A percentile compares a stretch with the other conserved stretches of the same genome.
Evolutionary conservation across 257 asterid genomes (phyloP).

Genomic region (Thymus quinquecostatus): DNA sequence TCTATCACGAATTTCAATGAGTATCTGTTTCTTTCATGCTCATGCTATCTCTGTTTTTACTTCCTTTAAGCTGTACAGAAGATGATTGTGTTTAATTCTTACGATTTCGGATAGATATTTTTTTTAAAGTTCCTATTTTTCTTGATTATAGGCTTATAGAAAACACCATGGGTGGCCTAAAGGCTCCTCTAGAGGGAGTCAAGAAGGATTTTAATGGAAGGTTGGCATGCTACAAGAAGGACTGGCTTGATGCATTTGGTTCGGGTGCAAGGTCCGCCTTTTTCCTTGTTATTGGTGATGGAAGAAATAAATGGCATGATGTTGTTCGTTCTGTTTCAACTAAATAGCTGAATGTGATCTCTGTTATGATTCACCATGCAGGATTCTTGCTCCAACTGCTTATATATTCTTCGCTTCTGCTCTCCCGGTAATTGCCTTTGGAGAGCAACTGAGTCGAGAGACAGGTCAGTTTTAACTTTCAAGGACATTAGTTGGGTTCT

Average conservation of each 20-base stretch:
- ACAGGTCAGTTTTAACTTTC: constrained; percentile 55
- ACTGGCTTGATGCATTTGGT: constrained; percentile 56
- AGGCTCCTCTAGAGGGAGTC: constrained; percentile 54
- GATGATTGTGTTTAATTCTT: constrained; percentile 19
- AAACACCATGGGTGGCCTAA: constrained; percentile 40
- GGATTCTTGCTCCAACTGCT: constrained; percentile 92
- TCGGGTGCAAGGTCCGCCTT: constrained; percentile 66
- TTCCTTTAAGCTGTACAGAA: background rate
- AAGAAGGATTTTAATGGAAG: constrained; percentile 50
- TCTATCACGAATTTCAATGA: background rate
- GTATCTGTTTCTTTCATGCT: background rate
- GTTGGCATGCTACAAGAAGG: constrained; percentile 59
- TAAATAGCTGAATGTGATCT: constrained; percentile 1
- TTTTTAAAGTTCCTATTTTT: background rate
- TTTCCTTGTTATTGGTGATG: background rate
- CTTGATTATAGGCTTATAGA: constrained; percentile 25
- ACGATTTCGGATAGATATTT: background rate
- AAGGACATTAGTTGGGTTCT: background rate
- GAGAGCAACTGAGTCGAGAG: constrained; percentile 89
- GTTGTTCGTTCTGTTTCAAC: background rate
- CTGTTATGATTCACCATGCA: constrained; percentile 37
- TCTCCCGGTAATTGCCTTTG: constrained; percentile 90
- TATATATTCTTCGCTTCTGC: constrained; percentile 95
- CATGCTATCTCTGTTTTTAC: background rate
- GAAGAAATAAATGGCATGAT: background rate